Base-by-base conservation (phyloP, 371 early-diverging fungal species). In the Syncephalastrum racemosum region DNA sequence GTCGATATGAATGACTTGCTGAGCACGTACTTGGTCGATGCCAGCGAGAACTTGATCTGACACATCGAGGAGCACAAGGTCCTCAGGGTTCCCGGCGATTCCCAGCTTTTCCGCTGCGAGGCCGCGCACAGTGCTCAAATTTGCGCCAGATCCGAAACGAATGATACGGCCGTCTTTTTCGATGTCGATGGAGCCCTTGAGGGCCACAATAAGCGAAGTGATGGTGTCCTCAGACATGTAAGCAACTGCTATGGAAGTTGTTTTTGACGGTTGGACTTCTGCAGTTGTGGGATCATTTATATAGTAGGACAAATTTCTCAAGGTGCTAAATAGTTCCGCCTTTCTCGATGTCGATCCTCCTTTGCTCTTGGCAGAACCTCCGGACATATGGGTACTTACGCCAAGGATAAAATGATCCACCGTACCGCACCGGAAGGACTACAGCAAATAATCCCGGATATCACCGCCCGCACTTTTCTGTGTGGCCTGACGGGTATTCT, bases 1-100 rank as follows among this genome's bases (percentile, higher is more conserved):
- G 39, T 67, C 62, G 10, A 71, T 63, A 45, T 60, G 50, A 0
- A 71, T 46, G 5, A 64, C 53, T 58, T 71, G 67, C 25, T 71
- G 67, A 18, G 64, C 40, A 4, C 60, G 56, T 18, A 55, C 54
- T 12, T 67, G 58, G 12, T 64, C 67, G n/a, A 67, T 56, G 18
- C 65, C 58, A 6, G 59, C 60, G 10, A 71, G 62, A 1, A 64
- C 6, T 3, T 49, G 46, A 46, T 58, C 67, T 14, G 46, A 46
- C 12, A 24, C 44, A 25, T 63, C 62, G 3, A 49, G 54, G 24
- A 71, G 46, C 4, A 64, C 25, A 22, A 71, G 39, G 27, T 60
- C 58, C 0, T 63, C 44, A 5, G 56, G 57, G 18, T 41, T 56
- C 8, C 58, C 55, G 16, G 57, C 42, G 12, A 71, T 64, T 15